Evolutionary conservation across 1,284 basidiomycete genomes (phyloP).

Genomic region (Leccinum holopus): DNA sequence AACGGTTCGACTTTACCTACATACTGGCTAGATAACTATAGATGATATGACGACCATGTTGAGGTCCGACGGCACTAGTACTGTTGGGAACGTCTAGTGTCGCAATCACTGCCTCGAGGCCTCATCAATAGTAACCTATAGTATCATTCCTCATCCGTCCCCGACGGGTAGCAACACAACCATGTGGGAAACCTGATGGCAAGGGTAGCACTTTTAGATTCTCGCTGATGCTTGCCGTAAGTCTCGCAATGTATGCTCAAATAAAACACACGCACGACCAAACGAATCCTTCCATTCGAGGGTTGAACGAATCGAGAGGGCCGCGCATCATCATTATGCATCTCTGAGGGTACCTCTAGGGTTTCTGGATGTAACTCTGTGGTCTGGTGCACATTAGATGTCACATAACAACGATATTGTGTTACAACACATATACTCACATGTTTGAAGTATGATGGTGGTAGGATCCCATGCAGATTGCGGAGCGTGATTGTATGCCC

Average conservation of each 20-base stretch:
- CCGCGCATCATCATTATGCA: background rate
- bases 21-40: background rate
- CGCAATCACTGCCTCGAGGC: background rate
- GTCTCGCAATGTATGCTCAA: background rate
- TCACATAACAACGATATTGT: background rate
- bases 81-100: background rate
- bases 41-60: background rate
- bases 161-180: background rate
- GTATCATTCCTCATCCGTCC: background rate
- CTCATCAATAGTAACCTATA: background rate
- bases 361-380: background rate
- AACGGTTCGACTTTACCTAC: background rate
- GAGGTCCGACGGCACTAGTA: no score
- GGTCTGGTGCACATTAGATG: background rate
- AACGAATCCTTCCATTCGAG: background rate
- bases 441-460: background rate
- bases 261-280: background rate
- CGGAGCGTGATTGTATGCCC: background rate
- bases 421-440: background rate
- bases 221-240: background rate
- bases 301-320: background rate
- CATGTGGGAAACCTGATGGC: background rate
- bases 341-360: background rate
- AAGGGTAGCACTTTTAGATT: background rate
- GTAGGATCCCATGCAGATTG: background rate